Evolutionary conservation across 345 rosid genomes (phyloP), one percentile per base, ranked within the genome.

Genomic region (Cochlearia excelsa): DNA sequence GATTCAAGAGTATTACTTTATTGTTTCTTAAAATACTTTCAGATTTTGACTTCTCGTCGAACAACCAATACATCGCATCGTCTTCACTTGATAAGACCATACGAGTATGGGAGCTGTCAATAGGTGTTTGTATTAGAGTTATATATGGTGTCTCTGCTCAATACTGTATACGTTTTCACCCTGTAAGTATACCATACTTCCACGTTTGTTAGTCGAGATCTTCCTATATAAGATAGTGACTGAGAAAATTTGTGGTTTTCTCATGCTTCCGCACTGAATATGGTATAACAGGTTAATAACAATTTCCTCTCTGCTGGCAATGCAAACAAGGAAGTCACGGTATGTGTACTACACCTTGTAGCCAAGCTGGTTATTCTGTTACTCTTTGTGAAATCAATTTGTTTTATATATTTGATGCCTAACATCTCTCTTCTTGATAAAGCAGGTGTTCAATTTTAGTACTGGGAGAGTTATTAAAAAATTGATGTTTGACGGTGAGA

Each of bases 11-110:
- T 63, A 57, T 46, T 38, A 61, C 61, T 55, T 58, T 38, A 28
- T 48, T 0, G 43, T 59, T 70, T 45, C 70, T 67, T 51, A 72
- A 55, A 23, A 27, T 51, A 52, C 57, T 74, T 16, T 16, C 99
- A 93, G 99, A 93, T 60, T 93, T 93, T 69, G 95, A 88, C 77
- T 88, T 93, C 83, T 77, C 99, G 11, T 88, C 99, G 54, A 93
- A 88, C 81, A 88, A 93, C 73, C 97, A 88, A 57, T 88, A 88
- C 66, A 83, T 93, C 26, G 99, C 99, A n/a, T 93, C 99, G 5
- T 77, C 99, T 29, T 88, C 95, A 28, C 56, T 74, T 79, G 99
- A 93, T 75, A 93, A 93, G 80, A 93, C 99, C 68, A 94, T 93
- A 60, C 82, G 95, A 80, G 95, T 88, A 35, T 93, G 99, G 99